Percentiles rank a stretch among this genome's conserved stretches.
These are phyloP conservation scores for Thermothelomyces thermophilus DNA, from an alignment of 2,329 filamentous ascomycete genomes.

Conservation along the genomic window DNA sequence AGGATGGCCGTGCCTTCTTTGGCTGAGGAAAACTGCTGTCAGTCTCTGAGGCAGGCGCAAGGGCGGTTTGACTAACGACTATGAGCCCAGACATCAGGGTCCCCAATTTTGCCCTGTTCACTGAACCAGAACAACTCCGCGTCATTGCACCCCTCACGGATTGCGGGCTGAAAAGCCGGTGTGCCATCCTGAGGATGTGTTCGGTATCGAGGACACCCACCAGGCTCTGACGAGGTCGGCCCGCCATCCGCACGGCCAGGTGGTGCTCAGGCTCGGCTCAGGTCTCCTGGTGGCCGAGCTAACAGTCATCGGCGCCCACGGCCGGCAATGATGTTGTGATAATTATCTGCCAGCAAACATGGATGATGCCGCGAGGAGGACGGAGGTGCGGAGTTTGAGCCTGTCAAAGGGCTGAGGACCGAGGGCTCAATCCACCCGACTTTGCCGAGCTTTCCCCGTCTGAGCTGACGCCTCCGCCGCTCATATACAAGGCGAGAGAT, in stretches of 20 bases:
- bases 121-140: background rate
- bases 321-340: background rate
- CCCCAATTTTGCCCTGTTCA: background rate
- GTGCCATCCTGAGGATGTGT: background rate
- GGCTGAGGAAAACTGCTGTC: background rate
- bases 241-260: background rate
- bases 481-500: background rate
- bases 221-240: background rate
- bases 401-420: background rate
- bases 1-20: background rate
- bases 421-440: background rate
- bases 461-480: background rate
- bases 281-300: background rate
- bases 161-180: background rate
- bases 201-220: background rate
- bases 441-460: background rate
- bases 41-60: background rate
- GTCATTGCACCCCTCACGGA: background rate
- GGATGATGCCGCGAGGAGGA: background rate
- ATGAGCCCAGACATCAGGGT: background rate
- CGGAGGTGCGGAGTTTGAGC: background rate
- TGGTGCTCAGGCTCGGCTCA: slow-evolving; percentile 1
- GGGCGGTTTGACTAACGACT: background rate
- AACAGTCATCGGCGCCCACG: background rate
- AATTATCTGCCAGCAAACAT: background rate